Percentiles rank a stretch among this genome's conserved stretches.
Evolutionary conservation across 148 eudicot species (phyloP).

Genomic region (Fagopyrum esculentum): DNA sequence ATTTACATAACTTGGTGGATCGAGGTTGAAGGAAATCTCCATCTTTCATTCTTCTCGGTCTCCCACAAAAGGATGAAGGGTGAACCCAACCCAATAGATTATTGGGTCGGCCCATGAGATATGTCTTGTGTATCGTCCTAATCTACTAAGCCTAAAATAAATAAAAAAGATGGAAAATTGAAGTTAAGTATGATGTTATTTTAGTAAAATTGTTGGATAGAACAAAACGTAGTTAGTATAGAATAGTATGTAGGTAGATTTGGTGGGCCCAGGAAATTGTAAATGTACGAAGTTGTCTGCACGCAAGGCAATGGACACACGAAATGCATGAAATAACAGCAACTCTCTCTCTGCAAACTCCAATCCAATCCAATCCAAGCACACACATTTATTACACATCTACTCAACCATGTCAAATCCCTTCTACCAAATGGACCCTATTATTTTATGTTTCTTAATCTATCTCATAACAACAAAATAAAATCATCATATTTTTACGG

Average conservation of each 20-base stretch:
- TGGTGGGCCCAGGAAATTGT: conserved; percentile 1
- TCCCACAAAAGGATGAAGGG: too few species aligned
- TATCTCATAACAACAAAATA: too few species aligned
- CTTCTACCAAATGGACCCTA: neutral
- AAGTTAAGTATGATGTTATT: neutral
- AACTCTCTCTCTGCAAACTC: neutral
- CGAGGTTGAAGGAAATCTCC: too few species aligned
- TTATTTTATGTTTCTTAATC: too few species aligned
- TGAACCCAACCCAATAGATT: neutral
- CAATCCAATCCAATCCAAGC: neutral
- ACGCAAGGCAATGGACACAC: neutral
- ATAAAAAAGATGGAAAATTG: too few species aligned
- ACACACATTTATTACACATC: conserved; percentile 5
- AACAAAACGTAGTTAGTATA: too few species aligned
- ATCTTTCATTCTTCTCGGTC: too few species aligned
- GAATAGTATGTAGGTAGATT: neutral
- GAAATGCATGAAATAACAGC: conserved; percentile 2
- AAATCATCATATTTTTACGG: too few species aligned
- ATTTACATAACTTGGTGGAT: too few species aligned
- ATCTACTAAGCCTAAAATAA: too few species aligned
- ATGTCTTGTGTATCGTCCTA: neutral
- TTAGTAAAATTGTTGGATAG: neutral
- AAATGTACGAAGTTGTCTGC: neutral
- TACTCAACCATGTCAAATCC: conserved; percentile 11
- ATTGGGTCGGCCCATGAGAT: neutral